Evolutionary conservation across 2,329 filamentous ascomycete species (phyloP), one percentile per base, ranked within the genome.

Genomic region (Microsporum ferrugineum): DNA sequence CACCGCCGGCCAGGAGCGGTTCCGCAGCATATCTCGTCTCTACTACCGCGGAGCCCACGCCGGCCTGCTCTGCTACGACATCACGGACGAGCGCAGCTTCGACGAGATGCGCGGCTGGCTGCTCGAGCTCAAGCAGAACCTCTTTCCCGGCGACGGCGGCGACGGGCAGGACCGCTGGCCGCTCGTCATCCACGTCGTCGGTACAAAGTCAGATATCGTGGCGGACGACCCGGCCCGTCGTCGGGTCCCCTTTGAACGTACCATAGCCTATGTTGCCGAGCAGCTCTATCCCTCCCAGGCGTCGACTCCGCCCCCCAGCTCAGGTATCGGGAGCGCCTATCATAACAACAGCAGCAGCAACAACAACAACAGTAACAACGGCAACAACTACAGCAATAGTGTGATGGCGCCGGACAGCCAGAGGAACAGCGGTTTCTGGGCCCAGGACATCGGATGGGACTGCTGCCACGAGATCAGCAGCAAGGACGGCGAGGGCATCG

Each of bases 21-120:
- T 97, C 74, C 85, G 92, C 68, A 91, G 88, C 64, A 97, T 99
- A 70, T 95, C 90, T 7, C 87, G 91, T 61, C 84, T 99, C 60
- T 97, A 97, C 79, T 99, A 99, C 77, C 88, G 92, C 70, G 91
- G 91, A 71, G 92, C 92, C 64, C 92, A 96, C 71, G 91, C 91
- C 62, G 94, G 89, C 69, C 89, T 96, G 63, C 83, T 96, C 55
- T 96, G 91, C 80, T 96, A 96, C 78, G 89, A 89, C 77, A 95
- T 96, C 72, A 95, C 91, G 63, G 88, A 91, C 73, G 86, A 87
- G 63, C 78, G 84, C 67, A 94, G 88, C 63, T 96, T 96, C 73
- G 82, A 84, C 68, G 90, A 96, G 75, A 96, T 96, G 90, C 90
- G 89, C 69, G 82, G 87, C 61, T 96, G 91, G 91, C 82, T 96